Base-by-base conservation (phyloP, 139 green algal genomes). In the Coelastrella sp. region DNA sequence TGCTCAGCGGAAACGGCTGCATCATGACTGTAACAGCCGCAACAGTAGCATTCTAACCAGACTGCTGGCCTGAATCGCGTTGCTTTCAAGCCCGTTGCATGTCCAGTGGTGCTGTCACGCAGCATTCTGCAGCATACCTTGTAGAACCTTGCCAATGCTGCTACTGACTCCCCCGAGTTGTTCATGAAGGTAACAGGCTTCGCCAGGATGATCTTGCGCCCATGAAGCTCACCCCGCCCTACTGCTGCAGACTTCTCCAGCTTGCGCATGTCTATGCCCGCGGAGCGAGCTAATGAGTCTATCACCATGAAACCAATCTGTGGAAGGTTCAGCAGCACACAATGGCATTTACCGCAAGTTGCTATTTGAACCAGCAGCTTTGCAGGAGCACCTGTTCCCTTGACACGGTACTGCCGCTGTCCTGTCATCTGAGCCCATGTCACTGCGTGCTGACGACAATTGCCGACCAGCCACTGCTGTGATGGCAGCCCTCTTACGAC, bases 281-380 rank as follows among this genome's bases (percentile, higher is more conserved):
- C 91, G 15, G 60, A 25, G 0, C 61, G 10, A 4, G 94, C 96
- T 58, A 99, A 89, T 49, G 79, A 86, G 78, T 99, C 96, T 0
- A 99, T n/a, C 8, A 97, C 85, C 88, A 96, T 94, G 91, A 99
- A 99, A 1, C 97, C 97, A 4, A 97, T 78, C 94, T 96, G 92
- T 57, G 22, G 7, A 22, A 70, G 7, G 81, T 19, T n/a, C 19
- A 8, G 58, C 58, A 24, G 22, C 4, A 63, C 15, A 24, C 35
- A 22, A 63, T 12, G 17, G 19, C 58, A 59, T 22, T 80, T 19
- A 12, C 7, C 73, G 27, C 57, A 20, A 20, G 19, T 78, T 78
- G 14, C 17, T 22, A 0, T 25, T 11, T 0, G 0, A 49, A 49
- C 35, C 35, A 1, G 35, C 35, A 49, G 35, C 35, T 49, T 49